Evolutionary conservation across 108 stramenopile species (phyloP).

Genomic region (Chaetoceros tenuissimus): DNA sequence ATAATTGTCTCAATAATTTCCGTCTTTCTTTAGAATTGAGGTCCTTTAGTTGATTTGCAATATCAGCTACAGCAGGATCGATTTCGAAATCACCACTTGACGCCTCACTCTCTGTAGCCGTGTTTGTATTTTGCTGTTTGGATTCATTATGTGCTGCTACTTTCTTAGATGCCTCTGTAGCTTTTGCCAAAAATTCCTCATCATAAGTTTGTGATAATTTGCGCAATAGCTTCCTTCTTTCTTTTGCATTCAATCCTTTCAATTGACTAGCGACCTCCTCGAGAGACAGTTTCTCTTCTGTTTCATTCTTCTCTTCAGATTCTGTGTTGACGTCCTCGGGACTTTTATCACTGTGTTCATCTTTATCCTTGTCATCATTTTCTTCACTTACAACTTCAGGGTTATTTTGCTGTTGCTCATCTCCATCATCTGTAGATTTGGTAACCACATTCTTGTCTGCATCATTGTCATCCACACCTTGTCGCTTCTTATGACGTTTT

Average conservation of each 20-base stretch:
- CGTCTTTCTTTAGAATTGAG: conserved; percentile 66
- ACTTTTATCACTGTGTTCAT: background rate
- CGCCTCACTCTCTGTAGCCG: background rate
- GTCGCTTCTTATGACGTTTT: conserved; percentile 50
- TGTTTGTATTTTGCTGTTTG: background rate
- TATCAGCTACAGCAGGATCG: conserved; percentile 19
- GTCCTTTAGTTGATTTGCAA: conserved; percentile 28
- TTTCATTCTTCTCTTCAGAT: background rate
- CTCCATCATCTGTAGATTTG: background rate
- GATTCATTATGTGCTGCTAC: background rate
- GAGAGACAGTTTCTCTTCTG: background rate
- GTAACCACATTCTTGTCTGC: conserved; percentile 8
- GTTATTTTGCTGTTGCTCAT: conserved; percentile 3
- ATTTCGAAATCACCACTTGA: too few species aligned
- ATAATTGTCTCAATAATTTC: conserved; percentile 27
- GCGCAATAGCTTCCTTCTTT: conserved; percentile 20
- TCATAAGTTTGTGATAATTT: background rate
- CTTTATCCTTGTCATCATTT: background rate
- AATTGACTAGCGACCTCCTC: conserved; percentile 18
- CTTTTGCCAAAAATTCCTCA: too few species aligned
- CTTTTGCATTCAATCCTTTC: conserved; percentile 68
- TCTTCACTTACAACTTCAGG: background rate
- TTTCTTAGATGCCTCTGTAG: background rate
- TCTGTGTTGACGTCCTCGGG: conserved; percentile 1
- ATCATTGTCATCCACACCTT: conserved; percentile 4